Percentiles rank a stretch among this genome's conserved stretches.
These are phyloP conservation scores for Sclerotiophoma versabilis DNA, from an alignment of 2,329 filamentous ascomycete species.

Conservation along the genomic window DNA sequence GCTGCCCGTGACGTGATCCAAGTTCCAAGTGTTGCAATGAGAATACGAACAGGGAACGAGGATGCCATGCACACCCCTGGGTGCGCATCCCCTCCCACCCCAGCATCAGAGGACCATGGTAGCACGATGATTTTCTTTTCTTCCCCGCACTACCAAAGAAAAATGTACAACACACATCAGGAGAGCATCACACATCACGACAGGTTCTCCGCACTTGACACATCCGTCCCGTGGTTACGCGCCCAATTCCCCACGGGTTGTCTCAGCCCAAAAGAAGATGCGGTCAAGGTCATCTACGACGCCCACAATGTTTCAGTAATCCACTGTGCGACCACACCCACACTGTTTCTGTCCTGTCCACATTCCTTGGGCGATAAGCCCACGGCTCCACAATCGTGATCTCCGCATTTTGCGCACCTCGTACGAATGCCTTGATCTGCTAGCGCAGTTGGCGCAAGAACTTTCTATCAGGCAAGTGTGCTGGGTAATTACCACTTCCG, in stretches of 20 bases:
- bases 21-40: slow-evolving; percentile 40
- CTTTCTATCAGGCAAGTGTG: slow-evolving; percentile 1
- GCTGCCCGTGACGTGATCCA: slow-evolving; percentile 44
- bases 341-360: slow-evolving; percentile 21
- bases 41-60: slow-evolving; percentile 24
- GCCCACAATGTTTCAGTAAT: slow-evolving; percentile 18
- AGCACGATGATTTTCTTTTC: slow-evolving; percentile 1
- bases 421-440: slow-evolving; percentile 7
- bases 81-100: slow-evolving; percentile 7
- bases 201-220: slow-evolving; percentile 21
- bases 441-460: slow-evolving; percentile 15
- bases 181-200: slow-evolving; percentile 28
- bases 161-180: slow-evolving; percentile 18
- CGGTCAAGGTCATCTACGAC: slow-evolving; percentile 17
- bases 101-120: slow-evolving; percentile 1
- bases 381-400: slow-evolving; percentile 16
- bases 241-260: slow-evolving; percentile 22
- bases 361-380: slow-evolving; percentile 32
- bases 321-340: slow-evolving; percentile 19
- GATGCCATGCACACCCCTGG: slow-evolving; percentile 23
- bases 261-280: slow-evolving; percentile 19
- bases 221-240: slow-evolving; percentile 18
- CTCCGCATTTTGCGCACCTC: slow-evolving; percentile 18
- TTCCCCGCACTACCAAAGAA: slow-evolving; percentile 29
- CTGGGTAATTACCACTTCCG: slow-evolving; percentile 14